Conservation (phyloP, 2,329 filamentous ascomycete genomes). For the Epichloe festucae region DNA sequence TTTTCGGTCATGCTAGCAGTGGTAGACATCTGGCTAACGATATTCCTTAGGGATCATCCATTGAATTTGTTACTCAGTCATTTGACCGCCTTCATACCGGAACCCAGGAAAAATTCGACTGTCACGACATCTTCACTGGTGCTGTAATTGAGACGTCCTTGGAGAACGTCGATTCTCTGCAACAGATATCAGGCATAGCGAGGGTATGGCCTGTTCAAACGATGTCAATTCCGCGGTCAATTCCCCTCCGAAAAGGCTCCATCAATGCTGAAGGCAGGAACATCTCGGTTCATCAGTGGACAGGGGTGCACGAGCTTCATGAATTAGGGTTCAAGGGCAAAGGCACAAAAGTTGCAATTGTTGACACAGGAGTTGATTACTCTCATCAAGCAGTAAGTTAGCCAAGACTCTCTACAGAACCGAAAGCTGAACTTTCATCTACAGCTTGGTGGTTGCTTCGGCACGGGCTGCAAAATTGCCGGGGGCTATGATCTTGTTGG, state of each 20-base stretch:
- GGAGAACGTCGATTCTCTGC: slow-evolving; percentile 21
- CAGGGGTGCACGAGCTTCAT: slow-evolving; percentile 26
- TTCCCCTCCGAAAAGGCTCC: neutral
- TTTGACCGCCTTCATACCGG: slow-evolving; percentile 6
- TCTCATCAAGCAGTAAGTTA: slow-evolving; percentile 22
- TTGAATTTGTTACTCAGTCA: slow-evolving; percentile 11
- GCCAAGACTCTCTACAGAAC: neutral
- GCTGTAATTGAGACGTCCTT: slow-evolving; percentile 19
- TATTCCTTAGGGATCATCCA: slow-evolving; percentile 5
- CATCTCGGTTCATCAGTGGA: slow-evolving; percentile 15
- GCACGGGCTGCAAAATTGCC: slow-evolving; percentile 23
- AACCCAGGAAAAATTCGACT: slow-evolving; percentile 19
- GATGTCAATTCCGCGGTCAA: slow-evolving; percentile 8
- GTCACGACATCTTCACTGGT: slow-evolving; percentile 23
- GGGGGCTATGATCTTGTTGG: slow-evolving; percentile 28
- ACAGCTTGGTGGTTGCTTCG: slow-evolving; percentile 27
- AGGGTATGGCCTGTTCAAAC: slow-evolving; percentile 24
- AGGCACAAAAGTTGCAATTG: slow-evolving; percentile 24
- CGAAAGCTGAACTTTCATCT: neutral
- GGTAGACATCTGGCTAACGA: neutral
- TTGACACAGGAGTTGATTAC: slow-evolving; percentile 29
- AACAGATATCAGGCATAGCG: slow-evolving; percentile 19
- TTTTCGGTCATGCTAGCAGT: neutral
- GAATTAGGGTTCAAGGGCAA: slow-evolving; percentile 23
- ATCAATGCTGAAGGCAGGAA: slow-evolving; percentile 20